Evolutionary conservation across 1,284 basidiomycete genomes (phyloP).

Genomic region (Inonotus obliquus): DNA sequence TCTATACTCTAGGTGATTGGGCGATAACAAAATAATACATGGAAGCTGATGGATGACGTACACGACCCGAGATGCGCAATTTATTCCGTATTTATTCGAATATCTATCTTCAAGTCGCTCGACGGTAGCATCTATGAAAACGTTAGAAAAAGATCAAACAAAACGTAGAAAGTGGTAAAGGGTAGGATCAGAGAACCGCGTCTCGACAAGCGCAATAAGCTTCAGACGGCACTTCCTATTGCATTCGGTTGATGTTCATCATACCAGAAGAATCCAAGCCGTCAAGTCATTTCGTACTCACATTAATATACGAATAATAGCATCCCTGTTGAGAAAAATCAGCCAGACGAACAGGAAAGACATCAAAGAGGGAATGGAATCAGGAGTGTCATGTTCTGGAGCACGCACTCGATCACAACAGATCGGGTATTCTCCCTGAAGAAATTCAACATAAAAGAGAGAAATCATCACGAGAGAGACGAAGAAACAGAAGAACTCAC

Average conservation of each 20-base stretch:
- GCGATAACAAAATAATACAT: background rate
- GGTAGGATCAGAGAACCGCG: slow-evolving; percentile 53
- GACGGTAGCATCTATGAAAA: too few species aligned
- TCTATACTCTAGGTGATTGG: too few species aligned
- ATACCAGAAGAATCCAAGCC: slow-evolving; percentile 9
- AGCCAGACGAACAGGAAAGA: background rate
- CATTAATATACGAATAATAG: background rate
- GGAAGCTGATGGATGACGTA: background rate
- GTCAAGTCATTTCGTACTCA: background rate
- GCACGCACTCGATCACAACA: slow-evolving; percentile 46
- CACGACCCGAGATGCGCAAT: background rate
- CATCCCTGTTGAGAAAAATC: background rate
- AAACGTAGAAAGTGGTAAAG: background rate
- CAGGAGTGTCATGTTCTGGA: slow-evolving; percentile 75
- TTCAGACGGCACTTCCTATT: slow-evolving; percentile 68
- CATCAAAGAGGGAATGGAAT: slow-evolving; percentile 25
- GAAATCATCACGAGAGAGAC: slow-evolving; percentile 24
- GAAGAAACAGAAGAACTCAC: slow-evolving; percentile 30
- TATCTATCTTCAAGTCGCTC: background rate
- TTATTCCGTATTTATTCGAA: background rate
- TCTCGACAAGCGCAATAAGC: slow-evolving; percentile 40
- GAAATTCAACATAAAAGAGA: slow-evolving; percentile 78
- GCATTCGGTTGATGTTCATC: slow-evolving; percentile 50
- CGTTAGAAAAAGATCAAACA: too few species aligned
- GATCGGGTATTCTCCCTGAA: slow-evolving; percentile 75